Evolutionary conservation across 805 yeast species (phyloP).

Genomic region (Millerozyma miso): DNA sequence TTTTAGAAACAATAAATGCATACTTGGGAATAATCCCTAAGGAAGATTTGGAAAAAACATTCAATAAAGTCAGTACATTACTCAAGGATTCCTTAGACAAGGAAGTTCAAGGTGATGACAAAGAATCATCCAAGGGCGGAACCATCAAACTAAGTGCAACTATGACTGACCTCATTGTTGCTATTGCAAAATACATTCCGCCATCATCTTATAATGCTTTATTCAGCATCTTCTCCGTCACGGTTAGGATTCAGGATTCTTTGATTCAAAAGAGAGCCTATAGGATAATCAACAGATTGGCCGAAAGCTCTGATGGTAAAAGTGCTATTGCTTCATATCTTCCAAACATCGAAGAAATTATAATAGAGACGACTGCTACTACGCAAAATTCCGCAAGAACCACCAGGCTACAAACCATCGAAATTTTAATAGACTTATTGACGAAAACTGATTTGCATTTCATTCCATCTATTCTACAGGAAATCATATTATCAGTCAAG

Average conservation of each 20-base stretch:
- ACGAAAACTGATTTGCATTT: slow-evolving; percentile 67
- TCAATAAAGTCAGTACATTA: slow-evolving; percentile 79
- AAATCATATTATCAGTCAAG: slow-evolving; percentile 84
- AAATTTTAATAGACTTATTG: slow-evolving; percentile 53
- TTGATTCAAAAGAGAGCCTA: slow-evolving; percentile 86
- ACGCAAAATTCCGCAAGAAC: slow-evolving; percentile 76
- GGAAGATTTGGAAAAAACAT: slow-evolving; percentile 67
- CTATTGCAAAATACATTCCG: slow-evolving; percentile 84
- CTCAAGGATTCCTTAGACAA: slow-evolving; percentile 71
- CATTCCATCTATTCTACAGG: slow-evolving; percentile 79
- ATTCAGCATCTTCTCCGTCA: slow-evolving; percentile 69
- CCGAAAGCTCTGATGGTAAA: slow-evolving; percentile 65
- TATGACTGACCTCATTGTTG: slow-evolving; percentile 86
- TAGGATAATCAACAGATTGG: slow-evolving; percentile 65
- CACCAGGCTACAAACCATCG: slow-evolving; percentile 68
- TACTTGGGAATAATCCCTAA: slow-evolving; percentile 67
- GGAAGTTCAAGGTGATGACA: slow-evolving; percentile 31
- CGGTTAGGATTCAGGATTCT: slow-evolving; percentile 56
- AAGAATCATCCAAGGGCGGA: slow-evolving; percentile 27
- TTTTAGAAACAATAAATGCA: slow-evolving; percentile 81
- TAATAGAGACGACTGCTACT: slow-evolving; percentile 53
- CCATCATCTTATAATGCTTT: slow-evolving; percentile 64
- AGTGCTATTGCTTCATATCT: slow-evolving; percentile 50
- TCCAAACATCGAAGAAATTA: slow-evolving; percentile 53
- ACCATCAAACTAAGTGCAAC: slow-evolving; percentile 65